Evolutionary conservation across 2,329 filamentous ascomycete species (phyloP), one percentile per base, ranked within the genome.

Genomic region (Fusarium keratoplasticum): DNA sequence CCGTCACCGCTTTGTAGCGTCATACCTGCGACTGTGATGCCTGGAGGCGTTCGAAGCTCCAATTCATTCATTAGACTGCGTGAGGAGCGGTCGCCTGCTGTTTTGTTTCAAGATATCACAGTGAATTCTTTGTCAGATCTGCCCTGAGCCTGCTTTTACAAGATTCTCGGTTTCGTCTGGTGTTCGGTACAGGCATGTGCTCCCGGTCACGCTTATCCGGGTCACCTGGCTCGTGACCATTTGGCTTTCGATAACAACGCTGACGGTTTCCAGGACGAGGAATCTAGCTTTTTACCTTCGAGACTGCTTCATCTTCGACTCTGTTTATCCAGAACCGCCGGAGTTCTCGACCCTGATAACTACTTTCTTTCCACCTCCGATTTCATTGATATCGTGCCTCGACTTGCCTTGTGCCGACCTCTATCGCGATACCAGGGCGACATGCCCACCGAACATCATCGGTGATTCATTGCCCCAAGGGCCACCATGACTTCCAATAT

Each of bases 401-500:
- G 44, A 55, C 25, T 58, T 38, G 22, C 33, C 55, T 58, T 44
- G 11, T 11, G 31, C 55, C 55, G 22, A 62, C 18, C 33, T 50
- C n/a, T 40, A 42, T 20, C 59, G 35, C 64, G 47, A 67, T 35
- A 40, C 20, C 40, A 42, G 25, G 52, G 22, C 70, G 74, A 78
- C 18, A 78, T 79, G 74, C 67, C 10, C 64, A 55, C 20, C 18
- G 22, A 52, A 40, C 27, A 29, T 22, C 35, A 66, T 59, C 25
- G 29, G 57, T 77, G 58, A 76, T 66, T 33, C 27, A 20, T 62
- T 36, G 33, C 61, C 50, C 18, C 18, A 42, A 35, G 55, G 65
- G 58, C 42, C 58, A 72, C 69, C 58, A 89, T 88, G 86, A 78
- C 86, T 59, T 83, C 84, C 61, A 87, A 87, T 62, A 79, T 87